Percentiles rank a stretch among this genome's conserved stretches.
Conservation (phyloP, 371 early-diverging fungal genomes). For the Mortierella sp. region DNA sequence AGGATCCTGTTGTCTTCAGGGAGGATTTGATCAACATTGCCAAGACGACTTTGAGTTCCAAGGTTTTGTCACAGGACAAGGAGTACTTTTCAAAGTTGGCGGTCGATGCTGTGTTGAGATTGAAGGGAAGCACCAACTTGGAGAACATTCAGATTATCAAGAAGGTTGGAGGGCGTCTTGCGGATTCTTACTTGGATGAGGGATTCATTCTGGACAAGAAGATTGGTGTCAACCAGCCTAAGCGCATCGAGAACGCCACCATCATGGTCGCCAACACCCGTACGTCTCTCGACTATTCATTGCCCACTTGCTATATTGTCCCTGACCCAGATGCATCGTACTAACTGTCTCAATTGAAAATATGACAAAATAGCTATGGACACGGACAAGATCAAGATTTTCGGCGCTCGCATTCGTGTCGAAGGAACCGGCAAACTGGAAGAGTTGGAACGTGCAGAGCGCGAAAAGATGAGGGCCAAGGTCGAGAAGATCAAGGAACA, state of each 20-base stretch:
- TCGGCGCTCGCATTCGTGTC: conserved; percentile 98
- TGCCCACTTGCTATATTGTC: background rate
- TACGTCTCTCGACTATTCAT: conserved; percentile 51
- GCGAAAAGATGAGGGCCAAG: conserved; percentile 98
- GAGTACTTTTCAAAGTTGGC: conserved; percentile 97
- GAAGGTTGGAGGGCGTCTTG: conserved; percentile 96
- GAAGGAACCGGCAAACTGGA: conserved; percentile 98
- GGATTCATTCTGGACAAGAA: conserved; percentile 99
- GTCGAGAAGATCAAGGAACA: conserved; percentile 98
- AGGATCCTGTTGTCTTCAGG: conserved; percentile 79
- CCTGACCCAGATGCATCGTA: background rate
- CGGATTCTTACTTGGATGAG: conserved; percentile 98
- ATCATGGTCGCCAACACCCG: conserved; percentile 99
- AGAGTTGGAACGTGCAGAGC: conserved; percentile 99
- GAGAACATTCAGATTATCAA: conserved; percentile 99
- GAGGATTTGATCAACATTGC: conserved; percentile 97
- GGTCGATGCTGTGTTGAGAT: conserved; percentile 97
- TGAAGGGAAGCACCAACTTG: conserved; percentile 97
- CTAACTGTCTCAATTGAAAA: background rate
- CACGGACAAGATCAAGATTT: conserved; percentile 99
- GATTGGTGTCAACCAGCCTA: conserved; percentile 98
- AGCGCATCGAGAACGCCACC: conserved; percentile 95
- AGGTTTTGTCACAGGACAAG: conserved; percentile 97
- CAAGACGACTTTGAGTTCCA: conserved; percentile 98
- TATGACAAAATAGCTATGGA: conserved; percentile 88